phyloP scores from a whole-genome alignment of 1,139 yeast species.

The Geotrichum phurueaensis region DNA sequence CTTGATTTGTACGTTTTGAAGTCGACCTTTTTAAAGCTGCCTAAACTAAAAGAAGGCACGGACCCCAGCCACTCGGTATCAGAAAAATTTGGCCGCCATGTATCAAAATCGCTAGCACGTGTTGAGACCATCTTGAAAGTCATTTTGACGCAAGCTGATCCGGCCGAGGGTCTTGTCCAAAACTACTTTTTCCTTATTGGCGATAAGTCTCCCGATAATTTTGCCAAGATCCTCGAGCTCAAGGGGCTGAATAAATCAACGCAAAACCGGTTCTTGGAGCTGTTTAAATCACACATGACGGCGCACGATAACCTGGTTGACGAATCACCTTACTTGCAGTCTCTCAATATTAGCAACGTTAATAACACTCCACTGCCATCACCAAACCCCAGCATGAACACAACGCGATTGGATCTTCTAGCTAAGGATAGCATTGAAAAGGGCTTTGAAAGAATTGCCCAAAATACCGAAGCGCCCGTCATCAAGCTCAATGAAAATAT shows the following conservation, averaged over 20 bases:
- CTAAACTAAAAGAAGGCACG: constrained; percentile 30
- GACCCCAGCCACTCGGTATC: constrained; percentile 17
- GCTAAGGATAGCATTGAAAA: constrained; percentile 52
- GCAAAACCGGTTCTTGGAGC: constrained; percentile 50
- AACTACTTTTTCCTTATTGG: constrained; percentile 63
- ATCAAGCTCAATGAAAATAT: constrained; percentile 55
- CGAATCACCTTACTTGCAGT: constrained; percentile 42
- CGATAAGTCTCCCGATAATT: constrained; percentile 58
- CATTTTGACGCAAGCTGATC: constrained; percentile 55
- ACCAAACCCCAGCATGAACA: background rate
- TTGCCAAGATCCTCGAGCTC: constrained; percentile 55
- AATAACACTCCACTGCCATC: constrained; percentile 3
- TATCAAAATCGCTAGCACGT: constrained; percentile 45
- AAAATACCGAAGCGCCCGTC: constrained; percentile 47
- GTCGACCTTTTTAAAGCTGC: constrained; percentile 48
- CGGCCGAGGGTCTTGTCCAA: constrained; percentile 60
- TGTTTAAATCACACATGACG: constrained; percentile 53
- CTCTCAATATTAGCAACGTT: constrained; percentile 19
- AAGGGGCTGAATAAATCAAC: constrained; percentile 50
- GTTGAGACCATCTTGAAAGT: constrained; percentile 63
- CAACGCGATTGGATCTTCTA: constrained; percentile 12
- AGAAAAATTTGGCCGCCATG: constrained; percentile 41
- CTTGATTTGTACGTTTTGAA: constrained; percentile 65
- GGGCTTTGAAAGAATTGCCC: constrained; percentile 48
- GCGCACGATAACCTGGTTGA: constrained; percentile 45